A percentile compares a stretch with the other conserved stretches of the same genome.
Conservation (phyloP, 78 protist species). For the Guillardia theta region DNA sequence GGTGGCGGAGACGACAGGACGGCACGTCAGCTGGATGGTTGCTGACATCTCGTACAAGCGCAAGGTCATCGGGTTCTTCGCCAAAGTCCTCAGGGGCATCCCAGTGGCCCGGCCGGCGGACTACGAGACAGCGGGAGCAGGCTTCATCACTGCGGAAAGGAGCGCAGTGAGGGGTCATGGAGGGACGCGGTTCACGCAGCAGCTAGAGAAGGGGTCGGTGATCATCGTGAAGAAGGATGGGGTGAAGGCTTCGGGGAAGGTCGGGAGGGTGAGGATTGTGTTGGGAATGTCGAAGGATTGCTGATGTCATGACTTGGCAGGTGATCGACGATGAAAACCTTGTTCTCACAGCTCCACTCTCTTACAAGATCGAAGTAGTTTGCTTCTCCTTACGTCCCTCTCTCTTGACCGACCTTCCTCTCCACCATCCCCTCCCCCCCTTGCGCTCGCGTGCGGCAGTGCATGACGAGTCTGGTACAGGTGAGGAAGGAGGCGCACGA, state of each 20-base stretch:
- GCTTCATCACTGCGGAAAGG: not conserved
- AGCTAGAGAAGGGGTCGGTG: not conserved
- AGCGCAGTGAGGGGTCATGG: not conserved
- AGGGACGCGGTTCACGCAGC: not conserved
- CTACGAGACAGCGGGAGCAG: not conserved
- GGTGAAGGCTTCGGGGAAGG: not conserved
- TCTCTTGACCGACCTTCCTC: no score
- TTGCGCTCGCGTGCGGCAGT: no score
- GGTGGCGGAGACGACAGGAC: not conserved
- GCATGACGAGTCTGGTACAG: not conserved
- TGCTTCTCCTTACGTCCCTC: no score
- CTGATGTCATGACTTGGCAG: no score
- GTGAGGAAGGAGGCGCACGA: no score
- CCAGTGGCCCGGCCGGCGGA: constrained; percentile 19
- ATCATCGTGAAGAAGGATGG: not conserved
- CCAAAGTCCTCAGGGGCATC: not conserved
- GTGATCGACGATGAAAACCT: no score
- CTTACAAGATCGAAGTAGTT: no score
- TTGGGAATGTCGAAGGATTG: not conserved
- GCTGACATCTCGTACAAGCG: not conserved
- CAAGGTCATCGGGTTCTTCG: no score
- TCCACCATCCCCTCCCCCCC: no score
- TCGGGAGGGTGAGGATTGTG: not conserved
- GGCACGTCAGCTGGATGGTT: constrained; percentile 5
- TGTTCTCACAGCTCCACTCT: no score